These are phyloP conservation scores for Aspergillus intermedius DNA, from an alignment of 2,329 filamentous ascomycete species.

Conservation along the genomic window DNA sequence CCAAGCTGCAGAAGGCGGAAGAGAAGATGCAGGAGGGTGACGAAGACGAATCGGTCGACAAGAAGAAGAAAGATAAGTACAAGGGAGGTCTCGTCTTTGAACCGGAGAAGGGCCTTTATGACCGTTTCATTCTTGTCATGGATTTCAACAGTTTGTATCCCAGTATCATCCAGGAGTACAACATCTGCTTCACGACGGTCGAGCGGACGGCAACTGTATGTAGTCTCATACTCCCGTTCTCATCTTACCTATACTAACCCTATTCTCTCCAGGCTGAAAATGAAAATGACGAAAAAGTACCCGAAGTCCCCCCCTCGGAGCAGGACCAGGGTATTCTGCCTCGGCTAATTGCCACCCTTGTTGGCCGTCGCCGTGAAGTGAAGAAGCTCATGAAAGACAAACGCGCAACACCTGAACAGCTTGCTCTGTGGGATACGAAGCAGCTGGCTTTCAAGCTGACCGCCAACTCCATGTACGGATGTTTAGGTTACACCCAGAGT, in stretches of 20 bases:
- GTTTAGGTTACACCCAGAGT: constrained; percentile 92
- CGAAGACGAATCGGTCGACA: constrained; percentile 59
- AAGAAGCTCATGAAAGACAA: constrained; percentile 97
- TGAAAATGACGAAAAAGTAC: constrained; percentile 80
- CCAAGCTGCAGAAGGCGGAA: constrained; percentile 66
- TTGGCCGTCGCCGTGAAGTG: constrained; percentile 80
- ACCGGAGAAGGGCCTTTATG: constrained; percentile 93
- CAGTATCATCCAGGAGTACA: constrained; percentile 98
- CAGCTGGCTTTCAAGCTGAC: constrained; percentile 94
- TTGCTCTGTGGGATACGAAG: constrained; percentile 96
- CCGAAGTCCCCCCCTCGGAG: constrained; percentile 68
- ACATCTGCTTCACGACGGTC: constrained; percentile 98
- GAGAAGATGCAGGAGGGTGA: constrained; percentile 63
- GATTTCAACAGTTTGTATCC: constrained; percentile 99
- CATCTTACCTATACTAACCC: constrained; percentile 8
- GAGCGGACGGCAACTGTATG: constrained; percentile 67
- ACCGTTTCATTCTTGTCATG: constrained; percentile 98
- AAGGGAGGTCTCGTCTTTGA: constrained; percentile 98
- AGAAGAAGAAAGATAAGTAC: constrained; percentile 98
- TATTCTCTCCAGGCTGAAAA: constrained; percentile 39
- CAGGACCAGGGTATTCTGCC: constrained; percentile 81
- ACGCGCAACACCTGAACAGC: constrained; percentile 72
- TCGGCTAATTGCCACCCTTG: constrained; percentile 82
- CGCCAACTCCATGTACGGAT: constrained; percentile 99
- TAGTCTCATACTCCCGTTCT: constrained; percentile 4